Evolutionary conservation across 2,329 filamentous ascomycete species (phyloP), one percentile per base, ranked within the genome.

Genomic region (Lachnellula hyalina): DNA sequence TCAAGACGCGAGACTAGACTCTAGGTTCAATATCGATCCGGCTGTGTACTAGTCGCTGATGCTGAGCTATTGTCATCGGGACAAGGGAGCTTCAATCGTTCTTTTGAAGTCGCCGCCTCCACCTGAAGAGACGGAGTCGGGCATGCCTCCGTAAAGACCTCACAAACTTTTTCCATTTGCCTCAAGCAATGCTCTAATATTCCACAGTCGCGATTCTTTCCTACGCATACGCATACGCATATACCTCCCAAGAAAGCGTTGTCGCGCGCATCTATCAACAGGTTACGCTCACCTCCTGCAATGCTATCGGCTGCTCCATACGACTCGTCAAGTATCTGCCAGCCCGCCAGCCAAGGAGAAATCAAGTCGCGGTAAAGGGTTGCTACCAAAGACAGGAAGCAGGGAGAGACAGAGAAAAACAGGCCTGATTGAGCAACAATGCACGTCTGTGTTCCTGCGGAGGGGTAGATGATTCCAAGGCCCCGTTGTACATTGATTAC

Each of bases 171-270:
- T 52, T 44, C 38, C 38, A 51, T 48, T 51, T 55, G 32, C 19
- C 23, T n/a, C 15, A 17, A 49, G 36, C 14, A 47, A 57, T 57
- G 47, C 45, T 41, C 45, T 32, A 32, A 48, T 51, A 32, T 54
- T 52, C 48, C 45, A 38, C 46, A 49, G 45, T 38, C 28, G 28
- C 28, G 9, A 32, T 32, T 32, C 2, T 32, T 11, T 11, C 9
- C 28, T 32, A 11, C 28, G 28, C 9, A 32, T 32, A 32, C 28
- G 9, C 28, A 32, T 32, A 32, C 28, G 9, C 28, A 32, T 34
- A 47, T 25, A 32, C 25, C 32, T 41, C 47, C 47, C 36, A 40
- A 28, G 51, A 34, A 46, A 17, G 35, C 40, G 15, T 42, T 47
- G 36, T n/a, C n/a, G 44, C 45, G 9, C 9, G 11, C 28, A 41